These are phyloP conservation scores for Drosera spatulata DNA, from an alignment of 179 eudicot genomes.

Conservation along the genomic window DNA sequence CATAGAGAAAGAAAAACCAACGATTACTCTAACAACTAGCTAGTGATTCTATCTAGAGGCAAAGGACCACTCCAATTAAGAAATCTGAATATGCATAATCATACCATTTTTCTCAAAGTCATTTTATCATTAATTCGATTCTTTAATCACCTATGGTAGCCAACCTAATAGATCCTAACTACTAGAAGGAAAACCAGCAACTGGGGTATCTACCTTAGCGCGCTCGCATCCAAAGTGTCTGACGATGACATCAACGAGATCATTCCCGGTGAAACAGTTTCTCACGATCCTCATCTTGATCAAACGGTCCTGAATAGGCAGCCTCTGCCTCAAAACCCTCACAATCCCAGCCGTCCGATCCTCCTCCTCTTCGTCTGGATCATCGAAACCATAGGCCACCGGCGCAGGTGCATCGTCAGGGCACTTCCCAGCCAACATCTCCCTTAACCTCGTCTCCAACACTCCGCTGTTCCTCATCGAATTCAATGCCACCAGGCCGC, in stretches of 20 bases:
- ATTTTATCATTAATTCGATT: too few relatives aligned
- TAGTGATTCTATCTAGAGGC: too few relatives aligned
- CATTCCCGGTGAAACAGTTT: conserved; percentile 70
- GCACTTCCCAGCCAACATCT: conserved; percentile 52
- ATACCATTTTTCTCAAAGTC: too few relatives aligned
- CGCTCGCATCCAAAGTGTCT: conserved; percentile 44
- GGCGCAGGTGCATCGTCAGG: conserved; percentile 65
- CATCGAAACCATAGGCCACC: conserved; percentile 80
- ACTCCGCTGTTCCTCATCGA: conserved; percentile 60
- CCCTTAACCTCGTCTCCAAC: conserved; percentile 46
- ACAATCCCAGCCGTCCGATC: conserved; percentile 61
- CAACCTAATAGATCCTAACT: too few relatives aligned
- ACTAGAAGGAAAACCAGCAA: too few relatives aligned
- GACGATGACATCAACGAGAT: conserved; percentile 52
- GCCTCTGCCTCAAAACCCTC: conserved; percentile 51
- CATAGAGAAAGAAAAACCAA: too few relatives aligned
- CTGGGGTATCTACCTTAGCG: conserved; percentile 26
- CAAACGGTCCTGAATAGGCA: conserved; percentile 78
- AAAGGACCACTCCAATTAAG: too few relatives aligned
- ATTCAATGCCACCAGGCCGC: conserved; percentile 74
- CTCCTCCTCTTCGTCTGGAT: conserved; percentile 26
- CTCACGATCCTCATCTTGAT: conserved; percentile 66
- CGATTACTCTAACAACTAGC: too few relatives aligned
- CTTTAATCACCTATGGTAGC: too few relatives aligned
- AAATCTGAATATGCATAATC: too few relatives aligned